A percentile compares a stretch with the other conserved stretches of the same genome.
phyloP scores from a whole-genome alignment of 768 basidiomycete species.

The Termitomyces sp. region DNA sequence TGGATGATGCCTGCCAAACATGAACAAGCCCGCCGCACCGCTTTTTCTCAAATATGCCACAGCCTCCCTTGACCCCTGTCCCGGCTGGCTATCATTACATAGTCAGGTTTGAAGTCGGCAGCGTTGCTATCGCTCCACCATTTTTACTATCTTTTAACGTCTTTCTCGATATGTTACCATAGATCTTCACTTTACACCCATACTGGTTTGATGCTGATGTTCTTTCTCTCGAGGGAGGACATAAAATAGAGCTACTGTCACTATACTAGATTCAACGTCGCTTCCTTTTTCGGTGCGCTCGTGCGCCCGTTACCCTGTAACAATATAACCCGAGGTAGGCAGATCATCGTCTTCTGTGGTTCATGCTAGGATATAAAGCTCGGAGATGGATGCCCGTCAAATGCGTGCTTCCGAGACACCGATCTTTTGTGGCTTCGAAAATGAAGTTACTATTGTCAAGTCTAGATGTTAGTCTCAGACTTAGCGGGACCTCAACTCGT shows the following conservation, averaged over 20 bases:
- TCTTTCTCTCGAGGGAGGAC: too few relatives aligned
- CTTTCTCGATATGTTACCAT: background rate
- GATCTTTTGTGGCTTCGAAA: background rate
- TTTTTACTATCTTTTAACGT: background rate
- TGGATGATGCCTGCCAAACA: slow-evolving; percentile 22
- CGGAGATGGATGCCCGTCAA: background rate
- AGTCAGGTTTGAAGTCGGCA: background rate
- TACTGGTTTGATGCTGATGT: background rate
- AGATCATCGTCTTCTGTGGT: background rate
- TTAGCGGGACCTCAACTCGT: background rate
- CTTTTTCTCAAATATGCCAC: slow-evolving; percentile 12
- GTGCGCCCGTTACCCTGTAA: background rate
- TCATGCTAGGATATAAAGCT: too few relatives aligned
- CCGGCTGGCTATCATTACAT: background rate
- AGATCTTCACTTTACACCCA: background rate
- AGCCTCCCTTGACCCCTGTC: slow-evolving; percentile 7
- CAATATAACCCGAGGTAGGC: too few relatives aligned
- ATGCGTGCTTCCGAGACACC: background rate
- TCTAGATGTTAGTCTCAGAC: background rate
- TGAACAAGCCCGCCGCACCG: slow-evolving; percentile 21
- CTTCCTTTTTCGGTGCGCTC: background rate
- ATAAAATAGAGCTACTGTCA: too few relatives aligned
- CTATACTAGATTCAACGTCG: background rate
- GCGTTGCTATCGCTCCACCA: background rate
- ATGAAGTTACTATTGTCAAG: background rate